Base-by-base conservation (phyloP, 2,329 filamentous ascomycete genomes). In the Penicillium brasilianum region DNA sequence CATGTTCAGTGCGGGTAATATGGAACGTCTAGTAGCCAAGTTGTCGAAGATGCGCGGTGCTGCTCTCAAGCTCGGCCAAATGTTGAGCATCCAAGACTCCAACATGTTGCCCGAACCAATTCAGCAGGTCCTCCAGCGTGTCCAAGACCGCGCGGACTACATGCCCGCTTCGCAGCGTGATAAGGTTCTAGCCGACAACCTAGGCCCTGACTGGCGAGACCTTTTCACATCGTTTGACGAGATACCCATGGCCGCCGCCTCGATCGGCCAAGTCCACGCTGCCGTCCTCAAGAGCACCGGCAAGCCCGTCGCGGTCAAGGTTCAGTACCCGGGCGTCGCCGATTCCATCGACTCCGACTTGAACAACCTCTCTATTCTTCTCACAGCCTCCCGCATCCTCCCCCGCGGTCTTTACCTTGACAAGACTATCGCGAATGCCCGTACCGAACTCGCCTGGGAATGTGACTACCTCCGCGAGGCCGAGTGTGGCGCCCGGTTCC, bases 11-110 rank as follows among this genome's bases (percentile, higher is more conserved):
- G 85, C 92, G 6, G 88, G 84, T 10, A 99, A 99, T 72, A 93
- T 98, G 86, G 93, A 98, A 74, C 87, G 96, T 51, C 84, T 99
- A 9, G 95, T 99, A 1, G 84, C 92, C 5, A 97, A 96, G 77
- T 84, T 99, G 2, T 98, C 94, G 3, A 90, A 91, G 22, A 99
- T 99, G 95, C 88, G 95, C 71, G 95, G 95, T 39, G 96, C 95
- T 6, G 95, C 95, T n/a, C 82, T 99, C 44, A 99, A 99, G 80
- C 80, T 99, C 28, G 96, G 95, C 0, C 95, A 99, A 80, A 95
- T 98, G 90, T 90, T 99, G 83, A 97, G 93, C 76, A 95, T 99
- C 73, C 95, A 99, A 81, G 95, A 99, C 78, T 88, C 92, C 39
- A 98, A 97, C 77, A 93, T 97, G 88, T 85, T 99, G 10, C 95